Base-by-base conservation (phyloP, 2,329 filamentous ascomycete species). In the Pyrenophora graminea region DNA sequence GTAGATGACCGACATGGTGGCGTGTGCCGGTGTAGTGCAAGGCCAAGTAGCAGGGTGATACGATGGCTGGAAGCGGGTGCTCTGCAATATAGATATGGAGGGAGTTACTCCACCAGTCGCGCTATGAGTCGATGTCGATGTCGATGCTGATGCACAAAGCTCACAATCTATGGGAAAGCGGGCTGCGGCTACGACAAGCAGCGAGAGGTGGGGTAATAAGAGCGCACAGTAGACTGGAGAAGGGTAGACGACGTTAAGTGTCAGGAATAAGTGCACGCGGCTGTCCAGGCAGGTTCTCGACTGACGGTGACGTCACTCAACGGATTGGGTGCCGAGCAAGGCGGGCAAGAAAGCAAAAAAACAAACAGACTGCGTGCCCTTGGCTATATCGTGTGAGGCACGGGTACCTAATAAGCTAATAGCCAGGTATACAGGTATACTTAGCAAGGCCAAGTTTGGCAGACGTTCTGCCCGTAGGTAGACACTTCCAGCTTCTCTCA, bases 1-100 rank as follows among this genome's bases (percentile, higher is more conserved):
- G 67, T 74, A 77, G 58, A 78, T 68, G 64, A 75, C 73, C 36
- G 77, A 80, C 76, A 77, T 77, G 65, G 56, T 53, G 54, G 30
- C 43, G 13, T n/a, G 45, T 36, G 15, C 15, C 8, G 42, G 15
- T 21, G 43, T 45, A 36, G 47, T 49, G 37, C 37, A 45, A 45
- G 34, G 31, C 36, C 17, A 40, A 25, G 42, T 36, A 37, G 36
- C 32, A 42, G 45, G 42, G 42, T 34, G 9, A 10, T 30, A 30
- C 12, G 27, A 15, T 19, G 39, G 27, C 39, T 23, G 33, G 46
- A 50, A 40, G 45, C 44, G 32, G 41, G 37, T 43, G 45, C 49
- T 39, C 40, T 40, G 44, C 32, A 48, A 40, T 45, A 36, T 25
- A 38, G 45, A 33, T 33, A 32, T 25, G 9, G 21, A 27, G 12